Evolutionary conservation across 495 filamentous ascomycete species (phyloP), one percentile per base, ranked within the genome.

Genomic region (Lophium mytilinum): DNA sequence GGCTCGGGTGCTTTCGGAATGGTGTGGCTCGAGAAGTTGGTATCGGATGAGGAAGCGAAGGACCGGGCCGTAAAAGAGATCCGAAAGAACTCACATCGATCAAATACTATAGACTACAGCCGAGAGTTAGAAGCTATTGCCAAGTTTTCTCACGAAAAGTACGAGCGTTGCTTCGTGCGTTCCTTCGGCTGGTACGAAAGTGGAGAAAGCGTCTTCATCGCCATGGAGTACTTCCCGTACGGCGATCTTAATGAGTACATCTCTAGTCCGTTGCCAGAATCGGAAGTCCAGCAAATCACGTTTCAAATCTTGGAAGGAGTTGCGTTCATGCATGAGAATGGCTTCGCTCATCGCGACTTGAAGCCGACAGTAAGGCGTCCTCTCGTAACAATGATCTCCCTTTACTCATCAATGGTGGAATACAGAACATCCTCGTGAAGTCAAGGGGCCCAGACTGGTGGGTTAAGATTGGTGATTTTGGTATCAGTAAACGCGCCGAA

Each of bases 111-210:
- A 19, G 58, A 70, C 37, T 73, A 70, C 37, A 59, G 56, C 33
- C 62, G 67, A 3, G 75, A 77, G 48, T 49, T 76, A 10, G 73
- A 76, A 59, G 73, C 72, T 8, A 71, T 73, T 42, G 63, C 65
- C 35, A 76, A 71, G 54, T 75, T 77, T 57, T 77, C 73, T 1
- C 70, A 72, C 18, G 34, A 55, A 41, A 69, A 51, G 48, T 66
- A 65, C 41, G 39, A 43, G 8, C 40, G 30, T 15, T 66, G 58
- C 41, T 73, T 73, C 52, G 67, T 73, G 10, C 54, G 63, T 37
- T 71, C 63, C 4, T 66, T 66, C 24, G 70, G 68, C 1, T 73
- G 70, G 71, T 74, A 66, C 54, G 67, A 75, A 51, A 59, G 45
- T 33, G 10, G 9, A 11, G 49, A 62, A 2, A 50, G 48, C 9